Evolutionary conservation across 2,329 filamentous ascomycete genomes (phyloP).

Genomic region (Fusarium concolor): DNA sequence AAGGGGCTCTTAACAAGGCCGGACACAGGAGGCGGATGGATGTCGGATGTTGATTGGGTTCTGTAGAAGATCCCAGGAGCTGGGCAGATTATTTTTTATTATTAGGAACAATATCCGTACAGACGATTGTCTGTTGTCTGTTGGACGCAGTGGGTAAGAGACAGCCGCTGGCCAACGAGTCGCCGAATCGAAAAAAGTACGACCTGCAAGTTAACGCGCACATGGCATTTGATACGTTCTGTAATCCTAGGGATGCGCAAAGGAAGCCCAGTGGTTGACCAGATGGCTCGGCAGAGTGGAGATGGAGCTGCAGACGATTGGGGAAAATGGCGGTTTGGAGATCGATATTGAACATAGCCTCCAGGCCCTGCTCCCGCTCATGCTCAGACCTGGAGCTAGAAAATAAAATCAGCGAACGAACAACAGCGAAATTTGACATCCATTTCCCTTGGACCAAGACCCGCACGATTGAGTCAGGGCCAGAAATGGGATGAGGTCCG

Average conservation of each 20-base stretch:
- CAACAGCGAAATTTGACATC: conserved; percentile 38
- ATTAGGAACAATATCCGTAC: conserved; percentile 7
- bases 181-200: not conserved
- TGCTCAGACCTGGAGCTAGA: conserved; percentile 12
- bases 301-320: conserved; percentile 30
- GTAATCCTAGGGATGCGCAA: conserved; percentile 12
- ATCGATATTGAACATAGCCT: conserved; percentile 43
- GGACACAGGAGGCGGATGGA: conserved; percentile 32
- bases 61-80: conserved; percentile 9
- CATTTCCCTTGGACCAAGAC: conserved; percentile 20
- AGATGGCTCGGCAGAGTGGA: conserved; percentile 22
- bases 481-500: conserved; percentile 28
- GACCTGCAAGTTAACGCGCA: conserved; percentile 10
- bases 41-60: conserved; percentile 35
- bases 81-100: conserved; percentile 35
- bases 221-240: conserved; percentile 23
- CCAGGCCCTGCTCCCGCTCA: conserved; percentile 25
- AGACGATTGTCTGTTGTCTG: not conserved
- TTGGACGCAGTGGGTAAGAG: conserved; percentile 10
- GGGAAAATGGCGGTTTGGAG: conserved; percentile 33
- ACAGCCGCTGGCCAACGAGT: conserved; percentile 15
- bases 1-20: conserved; percentile 40
- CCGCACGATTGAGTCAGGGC: conserved; percentile 37
- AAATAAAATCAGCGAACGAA: conserved; percentile 27
- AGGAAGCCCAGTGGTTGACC: conserved; percentile 3